Percentiles rank a stretch among this genome's conserved stretches.
Conservation (phyloP, 129 eudicot species). For the Gnaphalium uliginosum region DNA sequence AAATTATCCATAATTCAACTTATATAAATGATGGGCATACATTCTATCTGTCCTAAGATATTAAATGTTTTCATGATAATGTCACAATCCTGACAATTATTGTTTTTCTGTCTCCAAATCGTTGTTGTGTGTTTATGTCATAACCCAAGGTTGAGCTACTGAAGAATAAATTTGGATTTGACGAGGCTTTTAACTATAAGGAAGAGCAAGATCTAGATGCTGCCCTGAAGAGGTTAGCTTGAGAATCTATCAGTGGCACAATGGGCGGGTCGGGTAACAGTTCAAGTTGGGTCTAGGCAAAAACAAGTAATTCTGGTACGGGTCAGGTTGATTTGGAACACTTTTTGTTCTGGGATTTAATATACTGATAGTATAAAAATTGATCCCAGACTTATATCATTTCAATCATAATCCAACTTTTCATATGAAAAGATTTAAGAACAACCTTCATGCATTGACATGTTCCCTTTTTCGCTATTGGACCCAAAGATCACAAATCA, state of each 20-base stretch:
- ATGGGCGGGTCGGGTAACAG: neutral
- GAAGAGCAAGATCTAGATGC: slow-evolving; percentile 38
- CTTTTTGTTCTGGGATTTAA: no score
- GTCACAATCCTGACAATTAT: neutral
- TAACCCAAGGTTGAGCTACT: slow-evolving; percentile 40
- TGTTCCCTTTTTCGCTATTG: neutral
- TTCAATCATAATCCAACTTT: no score
- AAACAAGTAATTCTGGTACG: neutral
- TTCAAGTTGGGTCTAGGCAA: neutral
- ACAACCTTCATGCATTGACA: neutral
- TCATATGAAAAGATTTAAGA: no score
- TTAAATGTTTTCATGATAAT: neutral
- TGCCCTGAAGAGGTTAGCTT: slow-evolving; percentile 34
- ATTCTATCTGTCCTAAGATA: neutral
- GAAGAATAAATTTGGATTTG: slow-evolving; percentile 43
- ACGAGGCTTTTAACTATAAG: slow-evolving; percentile 49
- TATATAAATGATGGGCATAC: neutral
- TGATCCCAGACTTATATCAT: no score
- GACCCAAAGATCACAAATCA: neutral
- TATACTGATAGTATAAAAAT: no score
- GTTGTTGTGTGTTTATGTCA: neutral
- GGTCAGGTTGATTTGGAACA: no score
- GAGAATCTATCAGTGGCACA: neutral
- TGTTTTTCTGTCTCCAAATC: neutral
- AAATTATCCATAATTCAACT: neutral